Conservation (phyloP, 1,284 basidiomycete species). For the Papiliotrema laurentii region DNA sequence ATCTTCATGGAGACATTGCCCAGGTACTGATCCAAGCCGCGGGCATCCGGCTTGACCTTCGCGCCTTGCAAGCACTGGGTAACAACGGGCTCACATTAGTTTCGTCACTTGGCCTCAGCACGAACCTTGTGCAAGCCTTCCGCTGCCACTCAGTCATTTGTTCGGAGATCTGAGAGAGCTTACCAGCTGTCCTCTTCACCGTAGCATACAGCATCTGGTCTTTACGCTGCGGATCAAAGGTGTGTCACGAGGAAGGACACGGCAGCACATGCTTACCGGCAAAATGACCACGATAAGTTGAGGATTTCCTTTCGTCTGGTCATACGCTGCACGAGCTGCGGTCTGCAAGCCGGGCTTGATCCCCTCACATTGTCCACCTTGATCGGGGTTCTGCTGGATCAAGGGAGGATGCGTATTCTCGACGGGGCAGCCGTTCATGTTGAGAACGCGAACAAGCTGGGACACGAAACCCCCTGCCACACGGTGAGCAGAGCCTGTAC, state of each 20-base stretch:
- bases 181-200: slow-evolving; percentile 45
- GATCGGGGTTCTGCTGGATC: slow-evolving; percentile 10
- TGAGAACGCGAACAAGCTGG: slow-evolving; percentile 21
- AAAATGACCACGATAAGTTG: slow-evolving; percentile 45
- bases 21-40: slow-evolving; percentile 50
- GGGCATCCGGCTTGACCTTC: slow-evolving; percentile 43
- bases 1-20: slow-evolving; percentile 44
- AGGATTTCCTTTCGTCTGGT: slow-evolving; percentile 30
- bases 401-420: slow-evolving; percentile 22
- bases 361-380: slow-evolving; percentile 8
- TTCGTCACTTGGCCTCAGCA: background rate
- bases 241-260: background rate
- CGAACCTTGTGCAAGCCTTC: slow-evolving; percentile 13
- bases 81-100: slow-evolving; percentile 26
- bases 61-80: slow-evolving; percentile 45
- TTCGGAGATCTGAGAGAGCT: background rate
- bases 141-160: background rate
- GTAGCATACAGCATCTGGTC: slow-evolving; percentile 45
- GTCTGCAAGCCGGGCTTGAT: slow-evolving; percentile 22
- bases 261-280: slow-evolving; percentile 22
- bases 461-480: slow-evolving; percentile 25
- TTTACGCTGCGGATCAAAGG: slow-evolving; percentile 16
- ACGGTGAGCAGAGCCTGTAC: background rate
- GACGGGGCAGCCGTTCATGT: slow-evolving; percentile 20
- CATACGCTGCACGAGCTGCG: slow-evolving; percentile 27